Base-by-base conservation (phyloP, 371 early-diverging fungal species). In the Mucor circinelloides region DNA sequence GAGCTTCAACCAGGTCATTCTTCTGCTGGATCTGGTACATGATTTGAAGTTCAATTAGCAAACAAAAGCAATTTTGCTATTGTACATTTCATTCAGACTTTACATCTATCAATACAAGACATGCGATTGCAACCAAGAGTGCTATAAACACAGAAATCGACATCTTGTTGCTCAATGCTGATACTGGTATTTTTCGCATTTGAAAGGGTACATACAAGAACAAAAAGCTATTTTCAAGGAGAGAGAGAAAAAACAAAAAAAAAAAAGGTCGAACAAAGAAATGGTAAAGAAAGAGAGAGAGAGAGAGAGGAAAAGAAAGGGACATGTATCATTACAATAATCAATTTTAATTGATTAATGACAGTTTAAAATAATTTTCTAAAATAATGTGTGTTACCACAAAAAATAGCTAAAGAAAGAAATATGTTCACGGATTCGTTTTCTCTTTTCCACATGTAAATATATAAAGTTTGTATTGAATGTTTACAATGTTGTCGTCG, bases 401-500 rank as follows among this genome's bases (percentile, higher is more conserved):
- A 15, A n/a, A 23, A 55, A 13, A 55, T 55, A 6, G 17, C 31
- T n/a, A 55, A 7, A 55, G 30, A 50, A 50, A 50, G 50, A 50
- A 50, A 50, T 50, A 50, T 50, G 50, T 50, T 50, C 25, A 50
- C 50, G 44, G n/a, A 44, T 44, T 44, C 44, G 25, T 50, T 50
- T 50, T 50, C 50, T 50, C 25, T 44, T 44, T 44, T 19, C 17
- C 7, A 44, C n/a, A 2, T 7, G 17, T 44, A n/a, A n/a, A 7
- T 2, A 44, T 7, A 42, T 42, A 42, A 42, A 42, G 42, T 42
- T 42, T 42, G 42, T 17, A 15, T 36, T 44, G 19, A n/a, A 44
- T 44, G 44, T 44, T 44, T 44, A 44, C n/a, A 44, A 19, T 19
- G 5, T 44, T n/a, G 44, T n/a, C 36, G 36, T 36, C 36, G 12